Evolutionary conservation across 805 yeast species (phyloP).

Genomic region (Barnettozyma pratensis): DNA sequence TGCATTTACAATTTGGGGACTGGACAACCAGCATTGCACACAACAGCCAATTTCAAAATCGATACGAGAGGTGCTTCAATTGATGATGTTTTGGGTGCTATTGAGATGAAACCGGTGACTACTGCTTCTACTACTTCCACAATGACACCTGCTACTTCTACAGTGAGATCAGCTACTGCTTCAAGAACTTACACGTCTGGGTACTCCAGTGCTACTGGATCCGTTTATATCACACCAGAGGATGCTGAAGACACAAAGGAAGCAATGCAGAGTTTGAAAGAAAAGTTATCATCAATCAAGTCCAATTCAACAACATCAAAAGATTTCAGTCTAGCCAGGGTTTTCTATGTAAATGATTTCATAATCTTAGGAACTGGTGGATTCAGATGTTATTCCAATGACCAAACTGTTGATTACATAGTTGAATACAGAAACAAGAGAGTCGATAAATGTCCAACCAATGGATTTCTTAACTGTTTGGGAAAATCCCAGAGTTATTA

Average conservation of each 20-base stretch:
- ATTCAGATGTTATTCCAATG: background rate
- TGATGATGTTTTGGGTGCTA: background rate
- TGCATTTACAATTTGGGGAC: background rate
- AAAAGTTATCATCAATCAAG: background rate
- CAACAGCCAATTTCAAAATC: background rate
- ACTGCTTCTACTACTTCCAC: background rate
- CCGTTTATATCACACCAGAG: background rate
- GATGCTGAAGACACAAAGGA: background rate
- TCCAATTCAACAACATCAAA: background rate
- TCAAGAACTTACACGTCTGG: background rate
- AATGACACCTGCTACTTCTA: background rate
- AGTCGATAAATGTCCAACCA: background rate
- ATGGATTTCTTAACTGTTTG: background rate
- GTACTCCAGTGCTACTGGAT: background rate
- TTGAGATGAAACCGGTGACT: background rate
- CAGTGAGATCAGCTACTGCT: background rate
- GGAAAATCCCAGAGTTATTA: background rate
- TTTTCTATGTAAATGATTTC: background rate
- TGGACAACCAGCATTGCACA: background rate
- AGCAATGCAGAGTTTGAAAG: background rate
- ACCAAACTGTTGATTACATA: background rate
- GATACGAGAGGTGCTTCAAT: background rate
- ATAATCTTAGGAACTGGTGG: background rate
- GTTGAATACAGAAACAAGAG: background rate
- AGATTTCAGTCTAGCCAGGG: background rate